These are phyloP conservation scores for Mortierella sp. DNA, from an alignment of 371 early-diverging fungal genomes.

Conservation along the genomic window DNA sequence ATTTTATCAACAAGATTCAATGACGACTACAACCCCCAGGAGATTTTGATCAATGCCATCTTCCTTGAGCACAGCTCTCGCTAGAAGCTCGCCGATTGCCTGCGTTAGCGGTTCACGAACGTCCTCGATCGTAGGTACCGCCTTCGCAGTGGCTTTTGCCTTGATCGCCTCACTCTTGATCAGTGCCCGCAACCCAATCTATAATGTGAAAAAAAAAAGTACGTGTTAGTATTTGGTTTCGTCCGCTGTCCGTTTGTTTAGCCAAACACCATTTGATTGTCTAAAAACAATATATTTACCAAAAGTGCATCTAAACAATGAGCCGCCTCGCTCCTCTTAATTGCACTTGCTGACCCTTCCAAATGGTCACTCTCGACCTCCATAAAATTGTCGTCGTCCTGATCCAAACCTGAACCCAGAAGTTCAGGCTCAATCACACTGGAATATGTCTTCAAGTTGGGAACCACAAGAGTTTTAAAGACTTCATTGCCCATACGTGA, in stretches of 20 bases:
- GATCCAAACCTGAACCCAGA: constrained; percentile 12
- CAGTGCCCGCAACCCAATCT: constrained; percentile 35
- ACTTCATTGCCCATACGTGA: constrained; percentile 84
- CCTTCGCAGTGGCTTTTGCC: neutral
- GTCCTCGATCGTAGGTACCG: constrained; percentile 20
- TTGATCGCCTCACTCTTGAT: constrained; percentile 39
- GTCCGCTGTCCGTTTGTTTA: neutral
- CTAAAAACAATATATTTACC: constrained; percentile 11
- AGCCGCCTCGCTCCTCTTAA: constrained; percentile 29
- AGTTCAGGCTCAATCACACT: constrained; percentile 57
- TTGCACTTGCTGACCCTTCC: constrained; percentile 13
- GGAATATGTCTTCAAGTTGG: constrained; percentile 79
- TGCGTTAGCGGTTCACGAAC: constrained; percentile 34
- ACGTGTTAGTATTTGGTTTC: neutral
- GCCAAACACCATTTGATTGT: too few relatives aligned
- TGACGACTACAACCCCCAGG: constrained; percentile 22
- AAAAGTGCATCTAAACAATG: constrained; percentile 42
- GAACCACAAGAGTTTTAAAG: constrained; percentile 78
- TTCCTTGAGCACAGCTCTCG: constrained; percentile 18
- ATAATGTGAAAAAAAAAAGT: neutral
- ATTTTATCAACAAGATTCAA: constrained; percentile 19
- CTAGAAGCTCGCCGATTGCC: constrained; percentile 31
- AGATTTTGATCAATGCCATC: constrained; percentile 21
- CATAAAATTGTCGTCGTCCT: constrained; percentile 30
- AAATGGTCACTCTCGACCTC: constrained; percentile 27